Evolutionary conservation across 805 yeast genomes (phyloP), one percentile per base, ranked within the genome.

Genomic region (Isabelozyma pseudorhagii): DNA sequence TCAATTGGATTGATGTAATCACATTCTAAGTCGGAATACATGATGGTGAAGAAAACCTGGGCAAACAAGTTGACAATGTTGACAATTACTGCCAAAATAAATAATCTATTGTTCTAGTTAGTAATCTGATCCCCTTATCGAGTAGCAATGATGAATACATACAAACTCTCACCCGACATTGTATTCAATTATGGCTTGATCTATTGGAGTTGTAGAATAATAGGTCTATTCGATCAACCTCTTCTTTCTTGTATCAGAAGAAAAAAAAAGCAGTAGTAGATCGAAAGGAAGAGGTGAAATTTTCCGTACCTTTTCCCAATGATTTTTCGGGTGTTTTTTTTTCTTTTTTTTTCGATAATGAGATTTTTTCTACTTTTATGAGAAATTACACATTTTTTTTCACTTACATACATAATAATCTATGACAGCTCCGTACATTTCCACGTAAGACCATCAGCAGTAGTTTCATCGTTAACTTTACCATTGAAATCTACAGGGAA

Each of bases 1-100:
- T 93, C 98, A 67, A 93, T 90, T 50, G 98, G 98, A 70, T 93
- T 94, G 74, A 93, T 92, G 78, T 93, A 94, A 71, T 94, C 99
- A 64, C 92, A 85, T 71, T 89, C 98, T 69, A 92, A 79, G 72
- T 92, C 98, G 56, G 96, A 88, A 77, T 88, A 93, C 86, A 91
- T 84, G 71, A 92, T 91, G 45, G 97, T 90, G 80, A 92, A 92
- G 70, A 88, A 94, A 49, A 92, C 97, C 75, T 92, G 97, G 39
- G 88, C 77, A 66, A 93, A 91, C 72, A 93, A 78, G 78, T 88
- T 90, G 59, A 87, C 81, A 51, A 96, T 94, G 71, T 93, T 93
- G 54, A 86, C 78, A 51, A 92, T 66, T 42, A 92, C 96, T 8
- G 97, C 89, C 58, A 83, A 74, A 53, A 87, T 84, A 66, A 85